Conservation (phyloP, 768 basidiomycete genomes). For the Psilocybe cubensis region DNA sequence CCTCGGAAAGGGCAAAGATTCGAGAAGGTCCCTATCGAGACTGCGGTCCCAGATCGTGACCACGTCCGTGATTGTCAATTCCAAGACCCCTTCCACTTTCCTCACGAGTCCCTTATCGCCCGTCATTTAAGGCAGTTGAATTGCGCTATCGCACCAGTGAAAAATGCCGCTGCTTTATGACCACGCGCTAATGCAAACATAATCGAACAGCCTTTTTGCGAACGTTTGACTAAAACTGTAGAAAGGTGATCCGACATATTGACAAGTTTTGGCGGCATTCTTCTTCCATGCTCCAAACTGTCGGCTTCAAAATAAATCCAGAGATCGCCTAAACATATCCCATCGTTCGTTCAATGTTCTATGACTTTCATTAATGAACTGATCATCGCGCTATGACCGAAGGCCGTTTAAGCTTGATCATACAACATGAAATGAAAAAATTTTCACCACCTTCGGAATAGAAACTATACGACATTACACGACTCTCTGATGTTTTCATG, state of each 20-base stretch:
- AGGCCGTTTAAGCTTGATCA: background rate
- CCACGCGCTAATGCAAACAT: background rate
- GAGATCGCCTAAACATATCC: too few relatives aligned
- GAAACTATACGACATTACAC: background rate
- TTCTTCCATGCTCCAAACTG: background rate
- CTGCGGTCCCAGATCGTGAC: conserved; percentile 1
- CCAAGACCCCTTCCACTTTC: background rate
- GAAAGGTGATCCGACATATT: too few relatives aligned
- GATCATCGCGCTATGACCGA: background rate
- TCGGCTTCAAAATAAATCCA: too few relatives aligned
- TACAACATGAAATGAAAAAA: background rate
- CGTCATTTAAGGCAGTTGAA: background rate
- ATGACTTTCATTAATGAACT: background rate
- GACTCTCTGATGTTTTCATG: background rate
- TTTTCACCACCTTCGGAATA: too few relatives aligned
- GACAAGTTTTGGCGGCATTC: too few relatives aligned
- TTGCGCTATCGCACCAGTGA: background rate
- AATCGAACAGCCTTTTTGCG: background rate
- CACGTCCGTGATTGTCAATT: background rate
- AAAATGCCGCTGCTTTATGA: too few relatives aligned
- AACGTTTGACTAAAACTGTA: background rate
- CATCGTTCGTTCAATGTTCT: too few relatives aligned
- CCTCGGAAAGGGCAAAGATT: background rate
- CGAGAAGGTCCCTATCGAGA: background rate
- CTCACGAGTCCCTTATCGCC: background rate